Base-by-base conservation (phyloP, 176 grass and related monocot genomes). In the Metroxylon sagu region DNA sequence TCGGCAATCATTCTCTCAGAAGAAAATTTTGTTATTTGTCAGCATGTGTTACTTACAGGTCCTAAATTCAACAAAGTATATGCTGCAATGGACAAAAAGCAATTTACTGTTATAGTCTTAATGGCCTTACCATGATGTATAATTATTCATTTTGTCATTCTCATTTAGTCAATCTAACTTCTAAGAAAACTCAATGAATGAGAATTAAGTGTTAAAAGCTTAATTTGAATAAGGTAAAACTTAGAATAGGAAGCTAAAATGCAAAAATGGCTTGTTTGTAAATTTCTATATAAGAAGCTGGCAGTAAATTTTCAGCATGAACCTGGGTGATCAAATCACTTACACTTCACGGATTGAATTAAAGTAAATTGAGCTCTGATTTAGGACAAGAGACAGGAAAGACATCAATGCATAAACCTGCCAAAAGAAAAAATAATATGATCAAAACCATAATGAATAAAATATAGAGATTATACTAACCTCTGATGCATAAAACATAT, bases 381-480 rank as follows among this genome's bases (percentile, higher is more conserved):
- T 85, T 28, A 98, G 60, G 49, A 88, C 74, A 59, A 97, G 93
- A 17, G 84, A 88, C 52, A 89, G 61, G 62, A 98, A 98, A 17
- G 93, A 98, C 93, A 98, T 98, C 73, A 98, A 73, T 52, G 93
- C 68, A 83, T 88, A 98, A 51, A 98, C 93, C 93, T 98, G 84
- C 61, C 31, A 75, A 66, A 57, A 66, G 23, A 51, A 3, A 48
- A 51, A 3, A 48, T 19, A 51, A 51, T 3, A 16, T 49, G 16
- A 16, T 51, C 23, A 51, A 43, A 43, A 43, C 35, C 35, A 43
- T 14, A 14, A 1, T 3, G 35, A 43, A 43, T 14, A 43, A 43
- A 43, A 43, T 43, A 43, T 10, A 43, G 2, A 43, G 35, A 43
- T 12, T 43, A 12, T 43, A 43, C 35, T 43, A 43, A 10, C 2